Base-by-base conservation (phyloP, 2,329 filamentous ascomycete species). In the Aspergillus sp. region DNA sequence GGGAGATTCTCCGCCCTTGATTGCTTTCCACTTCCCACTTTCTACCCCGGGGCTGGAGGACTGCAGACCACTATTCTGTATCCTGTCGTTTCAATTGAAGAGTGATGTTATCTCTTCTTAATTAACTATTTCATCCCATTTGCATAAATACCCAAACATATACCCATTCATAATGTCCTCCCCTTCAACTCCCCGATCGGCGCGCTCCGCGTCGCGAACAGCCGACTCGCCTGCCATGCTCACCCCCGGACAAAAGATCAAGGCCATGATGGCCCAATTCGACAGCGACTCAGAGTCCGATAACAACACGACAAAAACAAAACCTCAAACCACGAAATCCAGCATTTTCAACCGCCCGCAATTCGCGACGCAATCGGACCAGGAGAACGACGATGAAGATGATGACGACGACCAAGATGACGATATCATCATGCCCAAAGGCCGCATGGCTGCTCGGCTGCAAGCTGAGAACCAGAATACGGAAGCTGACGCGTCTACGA, bases 401-500 rank as follows among this genome's bases (percentile, higher is more conserved):
- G 71, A 70, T 26, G 71, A 73, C 2, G 71, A 70, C 24, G 71
- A 73, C 2, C 69, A 65, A 2, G 79, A 82, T n/a, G 81, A 82
- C n/a, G 79, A 82, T 36, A 79, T 75, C 31, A 77, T 83, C 52
- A 74, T 82, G 49, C 89, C 89, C 0, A 82, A 83, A 56, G 88
- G 88, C 24, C 83, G 84, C 55, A 79, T 91, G 65, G 88, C 88
- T 12, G 82, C 88, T 16, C 81, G 85, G 54, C 86, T 92, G 82
- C 82, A 84, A 62, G 82, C 70, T 26, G 60, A 66, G 31, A 61
- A 65, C 12, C 65, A 70, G 31, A 66, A 70, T 6, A 29, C 26
- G 7, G 24, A 24, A 24, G 24, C 24, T 42, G 67, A 29, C 12
- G 10, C 18, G 11, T 18, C 54, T 18, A 54, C 61, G 42, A 72